Conservation (phyloP, 768 basidiomycete genomes). For the Agaricus blazei region DNA sequence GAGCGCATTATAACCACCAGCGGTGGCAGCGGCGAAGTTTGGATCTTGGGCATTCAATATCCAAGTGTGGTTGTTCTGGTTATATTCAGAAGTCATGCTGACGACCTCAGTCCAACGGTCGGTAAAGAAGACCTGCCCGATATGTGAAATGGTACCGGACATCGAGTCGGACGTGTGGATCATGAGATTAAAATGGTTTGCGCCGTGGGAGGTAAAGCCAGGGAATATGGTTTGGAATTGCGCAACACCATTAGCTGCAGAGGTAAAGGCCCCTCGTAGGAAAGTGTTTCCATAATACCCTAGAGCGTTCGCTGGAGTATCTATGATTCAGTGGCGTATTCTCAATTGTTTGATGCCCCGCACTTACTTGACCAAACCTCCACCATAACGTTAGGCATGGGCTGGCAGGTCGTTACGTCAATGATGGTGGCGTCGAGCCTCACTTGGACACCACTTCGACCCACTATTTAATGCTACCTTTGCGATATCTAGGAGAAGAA, state of each 20-base stretch:
- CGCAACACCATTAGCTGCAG: constrained; percentile 24
- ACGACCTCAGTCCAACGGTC: constrained; percentile 25
- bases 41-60: constrained; percentile 24
- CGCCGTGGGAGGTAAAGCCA: constrained; percentile 26
- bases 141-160: constrained; percentile 24
- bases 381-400: constrained; percentile 27
- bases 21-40: constrained; percentile 16
- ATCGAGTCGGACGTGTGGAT: constrained; percentile 25
- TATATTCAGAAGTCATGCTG: constrained; percentile 21
- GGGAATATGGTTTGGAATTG: constrained; percentile 27
- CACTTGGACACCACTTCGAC: constrained; percentile 25
- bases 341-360: not conserved
- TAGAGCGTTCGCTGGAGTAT: constrained; percentile 1
- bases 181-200: constrained; percentile 29
- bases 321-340: not conserved
- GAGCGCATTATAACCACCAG: constrained; percentile 23
- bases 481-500: not conserved
- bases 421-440: constrained; percentile 32
- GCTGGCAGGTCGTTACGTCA: constrained; percentile 31
- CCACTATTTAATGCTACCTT: not conserved
- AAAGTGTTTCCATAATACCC: constrained; percentile 22
- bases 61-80: constrained; percentile 19
- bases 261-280: constrained; percentile 27
- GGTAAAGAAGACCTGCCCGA: constrained; percentile 32
- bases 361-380: constrained; percentile 26